Conservation (phyloP, 2,329 filamentous ascomycete genomes). For the Monilinia aucupariae region DNA sequence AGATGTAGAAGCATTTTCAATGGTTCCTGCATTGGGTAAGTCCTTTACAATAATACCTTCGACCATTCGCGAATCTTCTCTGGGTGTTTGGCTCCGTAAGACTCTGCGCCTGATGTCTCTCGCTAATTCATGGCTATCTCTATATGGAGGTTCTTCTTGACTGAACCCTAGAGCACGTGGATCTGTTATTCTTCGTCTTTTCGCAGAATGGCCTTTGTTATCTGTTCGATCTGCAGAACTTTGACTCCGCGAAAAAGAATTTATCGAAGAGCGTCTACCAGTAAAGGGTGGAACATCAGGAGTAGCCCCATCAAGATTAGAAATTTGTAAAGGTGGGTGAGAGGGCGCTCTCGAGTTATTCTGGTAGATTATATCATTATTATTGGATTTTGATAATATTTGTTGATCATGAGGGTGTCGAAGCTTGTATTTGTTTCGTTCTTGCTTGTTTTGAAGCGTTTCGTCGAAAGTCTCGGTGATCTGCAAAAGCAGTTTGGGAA, state of each 20-base stretch:
- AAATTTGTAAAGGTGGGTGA: background rate
- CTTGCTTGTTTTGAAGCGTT: background rate
- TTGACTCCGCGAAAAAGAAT: background rate
- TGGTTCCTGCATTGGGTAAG: background rate
- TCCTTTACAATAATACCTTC: background rate
- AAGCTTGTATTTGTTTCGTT: background rate
- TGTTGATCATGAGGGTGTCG: background rate
- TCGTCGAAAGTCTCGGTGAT: background rate
- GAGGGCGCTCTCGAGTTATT: background rate
- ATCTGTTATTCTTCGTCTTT: slow-evolving; percentile 3
- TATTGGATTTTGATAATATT: background rate
- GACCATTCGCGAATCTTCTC: background rate
- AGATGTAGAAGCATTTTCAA: background rate
- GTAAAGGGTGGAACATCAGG: background rate
- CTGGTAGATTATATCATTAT: background rate
- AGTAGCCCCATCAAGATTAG: background rate
- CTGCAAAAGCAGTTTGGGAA: background rate
- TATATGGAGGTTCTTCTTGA: slow-evolving; percentile 5
- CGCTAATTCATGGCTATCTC: slow-evolving; percentile 13
- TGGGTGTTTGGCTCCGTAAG: background rate
- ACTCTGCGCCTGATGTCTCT: slow-evolving; percentile 7
- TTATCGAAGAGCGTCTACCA: background rate
- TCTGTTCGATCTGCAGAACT: background rate
- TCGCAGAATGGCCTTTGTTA: background rate
- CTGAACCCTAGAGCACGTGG: slow-evolving; percentile 5